Evolutionary conservation across 2,329 filamentous ascomycete species (phyloP), one percentile per base, ranked within the genome.

Genomic region (Zopfia rhizophila): DNA sequence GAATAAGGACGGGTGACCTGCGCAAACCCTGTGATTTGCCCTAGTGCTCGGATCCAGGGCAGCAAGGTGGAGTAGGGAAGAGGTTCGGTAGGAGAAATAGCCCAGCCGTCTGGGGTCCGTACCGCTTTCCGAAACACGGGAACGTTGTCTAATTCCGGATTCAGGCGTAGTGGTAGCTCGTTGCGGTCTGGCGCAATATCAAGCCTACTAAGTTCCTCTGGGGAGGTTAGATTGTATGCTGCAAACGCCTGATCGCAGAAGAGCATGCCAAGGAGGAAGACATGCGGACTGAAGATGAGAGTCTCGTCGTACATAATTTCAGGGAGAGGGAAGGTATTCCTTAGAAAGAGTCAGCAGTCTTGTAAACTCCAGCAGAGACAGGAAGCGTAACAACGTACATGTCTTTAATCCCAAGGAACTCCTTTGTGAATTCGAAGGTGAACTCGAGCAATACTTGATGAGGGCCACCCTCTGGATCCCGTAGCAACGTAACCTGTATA

Each of bases 201-300:
- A 13, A 74, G 57, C 36, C 60, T 64, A 38, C 72, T 74, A 3
- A 74, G 37, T 43, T 72, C 68, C 48, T 72, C 55, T 10, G 12
- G 57, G 38, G 29, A 67, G 40, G 66, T 60, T 37, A 75, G 21
- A 29, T 66, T 59, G 10, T 58, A 62, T 6, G 41, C 63, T 46
- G 67, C 64, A 32, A 74, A 75, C 13, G 47, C 66, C 14, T 52
- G 11, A 43, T 69, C 57, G 17, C 55, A 42, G 36, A 72, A 72
- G 19, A 73, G 59, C 38, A 74, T 53, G 13, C 60, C 43, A 28
- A 68, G 56, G 19, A 70, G 55, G 25, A 58, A 60, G 40, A 66
- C 43, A 43, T 72, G 48, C 4, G 52, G 60, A 44, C 69, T 72
- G 10, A 70, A 65, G 36, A 66, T 48, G 19, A 72, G 60, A 12